phyloP scores from a whole-genome alignment of 2,329 filamentous ascomycete genomes.

The Arthrobotrys entomopaga region DNA sequence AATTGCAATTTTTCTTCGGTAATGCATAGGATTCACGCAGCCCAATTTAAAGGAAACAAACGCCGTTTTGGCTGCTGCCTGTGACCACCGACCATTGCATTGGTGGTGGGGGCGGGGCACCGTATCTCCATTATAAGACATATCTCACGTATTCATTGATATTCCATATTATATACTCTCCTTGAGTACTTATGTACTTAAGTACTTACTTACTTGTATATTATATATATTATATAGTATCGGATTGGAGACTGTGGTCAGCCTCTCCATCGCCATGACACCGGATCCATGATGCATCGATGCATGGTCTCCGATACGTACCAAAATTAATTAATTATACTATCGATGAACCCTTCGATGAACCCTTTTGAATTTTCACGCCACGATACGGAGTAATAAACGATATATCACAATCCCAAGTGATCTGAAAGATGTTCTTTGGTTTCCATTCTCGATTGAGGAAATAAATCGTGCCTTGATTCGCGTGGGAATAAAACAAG shows the following conservation, averaged over 20 bases:
- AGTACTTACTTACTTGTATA: no score
- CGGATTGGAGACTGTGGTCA: no score
- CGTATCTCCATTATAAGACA: no score
- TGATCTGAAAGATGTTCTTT: background rate
- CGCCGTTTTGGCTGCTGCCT: slow-evolving; percentile 28
- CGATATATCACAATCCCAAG: no score
- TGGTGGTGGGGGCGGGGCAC: slow-evolving; percentile 51
- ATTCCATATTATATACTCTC: no score
- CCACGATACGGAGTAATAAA: background rate
- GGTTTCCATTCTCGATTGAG: slow-evolving; percentile 9
- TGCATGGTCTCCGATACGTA: background rate
- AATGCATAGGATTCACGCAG: slow-evolving; percentile 51
- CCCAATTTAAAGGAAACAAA: slow-evolving; percentile 45
- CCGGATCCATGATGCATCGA: no score
- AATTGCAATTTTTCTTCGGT: slow-evolving; percentile 18
- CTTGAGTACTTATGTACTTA: no score
- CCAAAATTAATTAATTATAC: no score
- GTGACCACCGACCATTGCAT: no score
- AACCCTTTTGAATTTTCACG: background rate
- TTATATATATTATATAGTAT: no score
- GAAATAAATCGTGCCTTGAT: slow-evolving; percentile 26
- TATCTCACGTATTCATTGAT: no score
- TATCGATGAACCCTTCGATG: background rate
- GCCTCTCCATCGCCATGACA: background rate
- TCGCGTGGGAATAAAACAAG: slow-evolving; percentile 39